Evolutionary conservation across 2,329 filamentous ascomycete species (phyloP), one percentile per base, ranked within the genome.

Genomic region (Paecilomyces niveus): DNA sequence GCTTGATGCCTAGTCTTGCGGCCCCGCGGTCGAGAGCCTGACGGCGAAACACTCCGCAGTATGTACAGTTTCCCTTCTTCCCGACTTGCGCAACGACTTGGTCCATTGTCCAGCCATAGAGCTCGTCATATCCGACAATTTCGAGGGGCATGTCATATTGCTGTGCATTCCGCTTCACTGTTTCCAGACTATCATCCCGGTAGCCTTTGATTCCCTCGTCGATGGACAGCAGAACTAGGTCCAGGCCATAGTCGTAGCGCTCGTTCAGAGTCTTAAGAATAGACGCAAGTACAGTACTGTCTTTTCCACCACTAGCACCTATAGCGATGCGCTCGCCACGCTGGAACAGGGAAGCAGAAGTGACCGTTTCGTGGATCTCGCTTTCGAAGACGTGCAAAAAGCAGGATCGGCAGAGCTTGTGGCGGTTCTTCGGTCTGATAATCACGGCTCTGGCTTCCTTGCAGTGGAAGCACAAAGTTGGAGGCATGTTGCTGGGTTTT

Each of bases 91-190:
- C 89, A 3, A 99, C 95, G 9, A 99, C 94, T 70, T 97, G 91
- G 70, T 99, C 94, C 94, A 99, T 99, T 0, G 92, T 97, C 94
- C 94, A 99, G 8, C 93, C 94, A 72, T 99, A 99, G 9, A 99
- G 80, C 68, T 97, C 89, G 57, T 88, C 88, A 68, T 99, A 99
- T 54, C 93, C 92, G 54, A 99, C 85, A 58, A 99, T 96, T 66
- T 91, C 90, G 54, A 99, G 78, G 0, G 89, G 86, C 88, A 99
- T 95, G 1, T 88, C 86, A 75, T 97, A 97, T 74, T 97, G 92
- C 11, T 84, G 74, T 0, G 92, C 90, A 74, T 99, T 97, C 60
- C 93, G 83, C 81, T 97, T 97, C 53, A 99, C 94, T 0, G 94
- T 97, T 76, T 97, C 92, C 18, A 99, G 79, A 54, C 90, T 95